Base-by-base conservation (phyloP, 768 basidiomycete species). In the Kondoa subrosea region DNA sequence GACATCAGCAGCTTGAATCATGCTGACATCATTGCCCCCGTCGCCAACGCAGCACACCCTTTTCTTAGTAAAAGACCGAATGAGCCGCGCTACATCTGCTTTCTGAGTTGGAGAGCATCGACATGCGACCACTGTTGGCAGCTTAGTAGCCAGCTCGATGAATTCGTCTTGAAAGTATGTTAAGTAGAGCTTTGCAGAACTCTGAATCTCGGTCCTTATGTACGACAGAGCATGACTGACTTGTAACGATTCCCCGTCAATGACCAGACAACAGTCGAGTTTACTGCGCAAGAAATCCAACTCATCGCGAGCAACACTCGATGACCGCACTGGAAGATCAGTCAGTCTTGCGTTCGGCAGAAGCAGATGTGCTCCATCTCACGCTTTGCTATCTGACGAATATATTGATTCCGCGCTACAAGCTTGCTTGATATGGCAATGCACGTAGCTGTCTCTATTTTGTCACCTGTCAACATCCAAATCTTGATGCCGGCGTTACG, bases 381-480 rank as follows among this genome's bases (percentile, higher is more conserved):
- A 96, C 95, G 77, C 77, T 95, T 97, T 4, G 93, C 83, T 60
- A 97, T 86, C 74, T 95, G 91, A 74, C 96, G 91, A 34, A 99
- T 95, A 75, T 95, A 96, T 77, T 99, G 95, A 73, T 91, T 91
- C 73, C 95, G 82, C 27, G 89, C 87, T 4, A 97, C 95, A 64
- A 97, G 80, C 76, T 97, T 97, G 4, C 89, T 95, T 40, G 91
- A 95, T 71, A 97, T 91, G 2, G 93, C 92, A 74, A 99, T 99
- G 77, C 91, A 93, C 40, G 92, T 86, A 2, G 95, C 95, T 1
- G 95, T 99, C 80, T 99, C 95, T 63, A 97, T 90, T 80, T 97
- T 99, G 78, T 99, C 95, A 1, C 95, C 93, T 0, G 95, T 99
- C 73, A 97, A 81, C 95, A 97, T 97, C 95, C 95, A 99, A 68